A percentile compares a stretch with the other conserved stretches of the same genome.
Evolutionary conservation across 2,329 filamentous ascomycete genomes (phyloP).

Genomic region (Cercospora sesami): DNA sequence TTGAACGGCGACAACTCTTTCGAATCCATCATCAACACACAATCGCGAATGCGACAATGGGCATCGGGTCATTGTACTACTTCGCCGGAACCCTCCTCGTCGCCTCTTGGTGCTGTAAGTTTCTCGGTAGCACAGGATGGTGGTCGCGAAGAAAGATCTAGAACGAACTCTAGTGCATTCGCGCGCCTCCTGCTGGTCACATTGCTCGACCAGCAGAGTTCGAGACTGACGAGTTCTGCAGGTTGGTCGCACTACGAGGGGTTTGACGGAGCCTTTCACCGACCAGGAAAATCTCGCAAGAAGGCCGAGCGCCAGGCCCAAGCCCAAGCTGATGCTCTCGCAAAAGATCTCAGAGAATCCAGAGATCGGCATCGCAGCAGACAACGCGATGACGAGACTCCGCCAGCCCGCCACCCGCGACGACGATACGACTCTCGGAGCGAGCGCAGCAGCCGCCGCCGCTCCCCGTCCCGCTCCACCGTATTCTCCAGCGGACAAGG

Average conservation of each 20-base stretch:
- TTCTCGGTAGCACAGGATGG: background rate
- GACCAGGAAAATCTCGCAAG: constrained; percentile 24
- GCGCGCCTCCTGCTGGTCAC: constrained; percentile 17
- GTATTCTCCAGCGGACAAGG: background rate
- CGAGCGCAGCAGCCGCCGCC: background rate
- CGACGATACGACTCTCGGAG: background rate
- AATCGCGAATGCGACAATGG: constrained; percentile 28
- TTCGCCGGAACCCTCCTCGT: constrained; percentile 26
- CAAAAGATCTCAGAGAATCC: constrained; percentile 3
- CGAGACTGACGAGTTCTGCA: background rate
- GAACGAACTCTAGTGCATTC: background rate
- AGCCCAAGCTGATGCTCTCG: constrained; percentile 11
- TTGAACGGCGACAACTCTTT: background rate
- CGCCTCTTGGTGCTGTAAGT: constrained; percentile 14
- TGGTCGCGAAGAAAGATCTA: background rate
- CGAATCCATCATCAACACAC: background rate
- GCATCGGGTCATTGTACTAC: constrained; percentile 36
- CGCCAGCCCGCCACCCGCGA: background rate
- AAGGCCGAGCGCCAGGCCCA: constrained; percentile 18
- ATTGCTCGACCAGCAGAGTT: background rate
- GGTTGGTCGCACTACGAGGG: constrained; percentile 30
- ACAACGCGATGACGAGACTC: background rate
- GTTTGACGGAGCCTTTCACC: constrained; percentile 29
- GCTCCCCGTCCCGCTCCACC: constrained; percentile 1
- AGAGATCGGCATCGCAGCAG: background rate